Percentiles rank a stretch among this genome's conserved stretches.
phyloP scores from a whole-genome alignment of 345 rosid species.

The Diplotaxis tenuifolia region DNA sequence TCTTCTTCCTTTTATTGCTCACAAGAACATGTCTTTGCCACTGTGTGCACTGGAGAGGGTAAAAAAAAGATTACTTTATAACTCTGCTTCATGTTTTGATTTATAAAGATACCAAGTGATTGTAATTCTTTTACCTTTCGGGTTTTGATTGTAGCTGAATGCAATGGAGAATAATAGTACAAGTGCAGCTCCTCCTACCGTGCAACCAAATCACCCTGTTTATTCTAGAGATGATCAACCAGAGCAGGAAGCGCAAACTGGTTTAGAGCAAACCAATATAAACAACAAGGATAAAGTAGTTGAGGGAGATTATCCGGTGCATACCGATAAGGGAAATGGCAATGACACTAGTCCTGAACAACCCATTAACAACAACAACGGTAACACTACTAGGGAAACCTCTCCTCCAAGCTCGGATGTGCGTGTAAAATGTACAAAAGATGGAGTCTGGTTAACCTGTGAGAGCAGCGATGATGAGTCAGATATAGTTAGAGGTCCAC shows the following conservation, averaged over 20 bases:
- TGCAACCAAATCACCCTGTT: no score
- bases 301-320: slow-evolving; percentile 1
- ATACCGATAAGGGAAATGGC: no score
- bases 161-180: no score
- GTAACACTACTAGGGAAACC: background rate
- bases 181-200: no score
- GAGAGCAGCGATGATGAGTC: slow-evolving; percentile 28
- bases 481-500: slow-evolving; percentile 9
- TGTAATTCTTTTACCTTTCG: no score
- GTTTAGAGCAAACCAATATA: background rate
- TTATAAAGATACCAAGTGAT: no score
- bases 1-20: slow-evolving; percentile 33
- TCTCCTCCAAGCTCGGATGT: slow-evolving; percentile 9
- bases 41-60: slow-evolving; percentile 32
- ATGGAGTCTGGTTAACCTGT: slow-evolving; percentile 29
- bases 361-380: background rate
- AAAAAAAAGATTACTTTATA: background rate
- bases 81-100: no score
- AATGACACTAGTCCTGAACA: background rate
- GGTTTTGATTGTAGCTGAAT: no score
- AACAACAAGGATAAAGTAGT: slow-evolving; percentile 15
- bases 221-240: no score
- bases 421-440: slow-evolving; percentile 22
- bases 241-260: slow-evolving; percentile 6
- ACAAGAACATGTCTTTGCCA: slow-evolving; percentile 30